phyloP scores from a whole-genome alignment of 306 rosid genomes.

The Vigna radiata region DNA sequence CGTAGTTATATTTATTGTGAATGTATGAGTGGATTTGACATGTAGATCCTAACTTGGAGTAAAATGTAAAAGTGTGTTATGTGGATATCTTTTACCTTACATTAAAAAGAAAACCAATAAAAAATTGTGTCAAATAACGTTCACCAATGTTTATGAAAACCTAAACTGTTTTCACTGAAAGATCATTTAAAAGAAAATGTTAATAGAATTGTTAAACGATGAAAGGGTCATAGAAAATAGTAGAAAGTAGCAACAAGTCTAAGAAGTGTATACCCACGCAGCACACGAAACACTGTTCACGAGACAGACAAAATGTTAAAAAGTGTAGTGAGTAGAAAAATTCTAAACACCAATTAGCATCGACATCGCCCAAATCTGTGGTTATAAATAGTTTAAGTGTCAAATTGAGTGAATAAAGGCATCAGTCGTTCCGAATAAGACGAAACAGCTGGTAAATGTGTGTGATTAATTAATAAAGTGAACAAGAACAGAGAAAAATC shows the following conservation, averaged over 20 bases:
- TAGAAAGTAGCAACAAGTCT: background rate
- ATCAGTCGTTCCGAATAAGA: constrained; percentile 37
- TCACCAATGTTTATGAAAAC: no score
- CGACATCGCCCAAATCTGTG: constrained; percentile 17
- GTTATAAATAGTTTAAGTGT: constrained; percentile 30
- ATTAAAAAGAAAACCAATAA: no score
- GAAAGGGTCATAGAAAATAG: background rate
- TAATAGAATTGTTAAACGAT: no score
- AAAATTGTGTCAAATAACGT: no score
- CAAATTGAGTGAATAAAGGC: constrained; percentile 9
- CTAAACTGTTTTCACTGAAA: no score
- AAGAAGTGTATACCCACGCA: background rate
- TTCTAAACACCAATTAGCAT: constrained; percentile 1
- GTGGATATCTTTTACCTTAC: no score
- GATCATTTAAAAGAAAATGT: no score
- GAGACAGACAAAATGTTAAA: constrained; percentile 25
- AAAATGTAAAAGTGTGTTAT: no score
- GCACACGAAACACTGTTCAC: background rate
- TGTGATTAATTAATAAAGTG: constrained; percentile 37
- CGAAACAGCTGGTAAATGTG: constrained; percentile 39
- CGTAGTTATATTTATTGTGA: fast-evolving
- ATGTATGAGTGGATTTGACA: no score
- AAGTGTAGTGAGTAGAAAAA: background rate
- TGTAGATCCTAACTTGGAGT: fast-evolving
- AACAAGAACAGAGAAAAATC: constrained; percentile 29